phyloP scores from a whole-genome alignment of 2,329 filamentous ascomycete species.

The Pyrenochaeta sp. region DNA sequence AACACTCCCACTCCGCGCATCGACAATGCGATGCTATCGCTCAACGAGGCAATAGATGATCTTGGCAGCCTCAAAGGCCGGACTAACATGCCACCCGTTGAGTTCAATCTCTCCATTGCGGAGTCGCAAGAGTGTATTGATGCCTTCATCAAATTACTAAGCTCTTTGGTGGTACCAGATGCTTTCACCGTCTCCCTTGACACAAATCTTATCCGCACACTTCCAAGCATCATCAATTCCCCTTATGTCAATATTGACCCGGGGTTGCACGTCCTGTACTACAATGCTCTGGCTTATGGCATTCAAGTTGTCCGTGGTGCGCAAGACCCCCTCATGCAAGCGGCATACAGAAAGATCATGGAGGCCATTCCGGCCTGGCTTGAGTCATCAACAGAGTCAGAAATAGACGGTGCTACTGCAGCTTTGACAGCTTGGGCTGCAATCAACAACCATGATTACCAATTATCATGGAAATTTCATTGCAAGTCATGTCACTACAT shows the following conservation, averaged over 20 bases:
- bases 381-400: conserved; percentile 14
- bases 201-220: conserved; percentile 20
- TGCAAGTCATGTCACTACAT: conserved; percentile 34
- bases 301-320: conserved; percentile 23
- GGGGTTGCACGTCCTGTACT: conserved; percentile 33
- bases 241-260: conserved; percentile 36
- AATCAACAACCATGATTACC: conserved; percentile 36
- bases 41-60: conserved; percentile 37
- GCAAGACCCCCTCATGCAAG: conserved; percentile 16
- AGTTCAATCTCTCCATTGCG: conserved; percentile 21
- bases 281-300: conserved; percentile 36
- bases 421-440: conserved; percentile 32
- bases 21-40: conserved; percentile 34
- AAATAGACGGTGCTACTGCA: conserved; percentile 31
- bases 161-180: conserved; percentile 28
- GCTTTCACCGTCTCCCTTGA: conserved; percentile 20
- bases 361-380: conserved; percentile 39
- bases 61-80: conserved; percentile 34
- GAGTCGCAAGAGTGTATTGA: conserved; percentile 31
- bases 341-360: conserved; percentile 35
- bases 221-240: conserved; percentile 35
- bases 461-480: conserved; percentile 40
- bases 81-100: conserved; percentile 14
- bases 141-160: conserved; percentile 22
- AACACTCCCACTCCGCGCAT: conserved; percentile 27